Percentiles rank a stretch among this genome's conserved stretches.
Conservation (phyloP, 1,284 basidiomycete species). For the Cerrena zonata region DNA sequence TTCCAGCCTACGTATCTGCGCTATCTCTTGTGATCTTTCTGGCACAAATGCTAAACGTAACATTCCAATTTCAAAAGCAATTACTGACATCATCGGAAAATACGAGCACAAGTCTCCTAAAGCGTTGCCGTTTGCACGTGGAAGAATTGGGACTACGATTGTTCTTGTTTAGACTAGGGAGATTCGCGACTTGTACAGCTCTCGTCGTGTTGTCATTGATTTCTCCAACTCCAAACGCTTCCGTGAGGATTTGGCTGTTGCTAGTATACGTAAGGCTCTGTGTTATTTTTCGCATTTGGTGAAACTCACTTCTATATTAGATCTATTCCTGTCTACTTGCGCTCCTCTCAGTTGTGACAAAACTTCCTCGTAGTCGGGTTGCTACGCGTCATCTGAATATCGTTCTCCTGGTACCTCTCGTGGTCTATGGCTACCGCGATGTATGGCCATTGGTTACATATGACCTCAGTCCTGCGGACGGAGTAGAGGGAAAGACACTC, state of each 20-base stretch:
- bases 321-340: conserved; percentile 21
- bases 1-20: neutral
- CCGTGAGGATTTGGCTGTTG: conserved; percentile 26
- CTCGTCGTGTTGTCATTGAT: neutral
- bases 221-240: neutral
- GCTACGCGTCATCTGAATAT: conserved; percentile 14
- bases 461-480: conserved; percentile 33
- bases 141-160: conserved; percentile 23
- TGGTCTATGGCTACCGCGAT: conserved; percentile 52
- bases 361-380: conserved; percentile 9
- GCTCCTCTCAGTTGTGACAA: conserved; percentile 16
- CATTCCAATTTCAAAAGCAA: neutral
- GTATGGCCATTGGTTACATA: conserved; percentile 55
- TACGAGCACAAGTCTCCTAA: neutral
- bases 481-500: conserved; percentile 23
- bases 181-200: conserved; percentile 21
- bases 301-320: conserved; percentile 36
- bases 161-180: conserved; percentile 31
- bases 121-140: conserved; percentile 25
- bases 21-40: neutral
- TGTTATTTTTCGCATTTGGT: conserved; percentile 24
- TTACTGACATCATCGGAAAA: neutral
- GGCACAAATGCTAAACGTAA: neutral
- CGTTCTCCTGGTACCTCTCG: conserved; percentile 12
- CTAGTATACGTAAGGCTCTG: conserved; percentile 2